Evolutionary conservation across 441 rosid genomes (phyloP), one percentile per base, ranked within the genome.

Genomic region (Pelargonium myrrhifolium): DNA sequence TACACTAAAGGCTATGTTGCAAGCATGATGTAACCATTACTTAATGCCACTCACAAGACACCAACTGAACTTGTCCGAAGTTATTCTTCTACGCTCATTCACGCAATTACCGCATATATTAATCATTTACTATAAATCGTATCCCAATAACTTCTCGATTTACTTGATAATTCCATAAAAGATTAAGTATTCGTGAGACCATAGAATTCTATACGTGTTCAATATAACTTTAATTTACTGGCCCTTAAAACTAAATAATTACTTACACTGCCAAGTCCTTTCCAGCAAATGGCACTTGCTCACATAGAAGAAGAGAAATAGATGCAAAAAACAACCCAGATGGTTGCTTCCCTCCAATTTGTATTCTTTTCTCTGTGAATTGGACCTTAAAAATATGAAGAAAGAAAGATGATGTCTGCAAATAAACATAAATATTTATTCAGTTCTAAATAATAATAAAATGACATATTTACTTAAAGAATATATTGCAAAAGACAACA

Each of bases 371-470:
- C 72, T 92, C 99, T 5, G 88, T 74, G 77, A 85, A 87, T 68
- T 87, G 93, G 56, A 92, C 80, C 81, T 92, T 94, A 82, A 86
- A 90, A 67, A 94, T 85, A 72, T 92, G 92, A 74, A 94, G 90
- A 74, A 77, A 92, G 72, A 88, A 84, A 42, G 93, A 85, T 4
- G 97, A 78, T 15, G 98, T 94, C 99, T 94, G 96, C 88, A 80
- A 80, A 78, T 11, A 64, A 72, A 60, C 9, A 10, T 28, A 6
- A 26, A 20, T 1, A 49, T 49, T 45, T 21, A 56, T 56, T 56
- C 61, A 56, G 21, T 21, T 20, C 22, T 53, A 45, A 20, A 9
- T 18, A 62, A 10, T 65, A 6, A 60, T 60, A 12, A 53, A 62
- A 31, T 28, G 22, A 17, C 59, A 49, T 49, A 55, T 55, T 55